Percentiles rank a stretch among this genome's conserved stretches.
Conservation (phyloP, 257 asterid species). For the Echites panduratus region DNA sequence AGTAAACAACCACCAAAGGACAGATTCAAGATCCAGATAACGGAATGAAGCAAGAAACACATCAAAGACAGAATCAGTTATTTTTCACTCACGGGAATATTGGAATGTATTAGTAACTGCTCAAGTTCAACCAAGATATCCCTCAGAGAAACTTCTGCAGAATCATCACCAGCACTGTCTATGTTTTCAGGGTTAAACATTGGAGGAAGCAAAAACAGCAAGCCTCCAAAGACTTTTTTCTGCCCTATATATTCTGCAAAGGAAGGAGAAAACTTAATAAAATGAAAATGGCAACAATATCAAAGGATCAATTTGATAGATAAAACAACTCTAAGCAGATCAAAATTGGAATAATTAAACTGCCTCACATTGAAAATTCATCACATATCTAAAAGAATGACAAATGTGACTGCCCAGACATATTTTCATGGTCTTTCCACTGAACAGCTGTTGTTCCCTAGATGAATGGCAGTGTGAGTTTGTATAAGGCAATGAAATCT, state of each 20-base stretch:
- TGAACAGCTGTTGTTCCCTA: not conserved
- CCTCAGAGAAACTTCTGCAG: conserved; percentile 31
- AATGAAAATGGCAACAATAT: not conserved
- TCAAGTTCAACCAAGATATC: conserved; percentile 58
- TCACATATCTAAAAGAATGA: not conserved
- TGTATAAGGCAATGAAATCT: not conserved
- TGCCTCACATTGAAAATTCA: not conserved
- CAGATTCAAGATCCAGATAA: not conserved
- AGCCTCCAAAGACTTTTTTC: conserved; percentile 76
- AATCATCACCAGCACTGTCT: conserved; percentile 31
- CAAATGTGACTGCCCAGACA: not conserved
- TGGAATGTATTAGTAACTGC: conserved; percentile 59
- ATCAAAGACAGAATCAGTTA: not conserved
- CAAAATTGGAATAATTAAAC: not conserved
- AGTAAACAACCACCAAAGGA: not conserved
- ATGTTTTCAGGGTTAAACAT: conserved; percentile 46
- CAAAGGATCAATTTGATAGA: not conserved
- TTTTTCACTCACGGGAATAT: conserved; percentile 65
- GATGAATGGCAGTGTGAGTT: not conserved
- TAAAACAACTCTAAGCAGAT: not conserved
- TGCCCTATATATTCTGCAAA: conserved; percentile 80
- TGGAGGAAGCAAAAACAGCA: conserved; percentile 76
- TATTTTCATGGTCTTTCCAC: not conserved
- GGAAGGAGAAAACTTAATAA: conserved; percentile 17
- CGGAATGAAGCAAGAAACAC: not conserved